phyloP scores from a whole-genome alignment of 306 rosid genomes.

The Castanospermum australe region DNA sequence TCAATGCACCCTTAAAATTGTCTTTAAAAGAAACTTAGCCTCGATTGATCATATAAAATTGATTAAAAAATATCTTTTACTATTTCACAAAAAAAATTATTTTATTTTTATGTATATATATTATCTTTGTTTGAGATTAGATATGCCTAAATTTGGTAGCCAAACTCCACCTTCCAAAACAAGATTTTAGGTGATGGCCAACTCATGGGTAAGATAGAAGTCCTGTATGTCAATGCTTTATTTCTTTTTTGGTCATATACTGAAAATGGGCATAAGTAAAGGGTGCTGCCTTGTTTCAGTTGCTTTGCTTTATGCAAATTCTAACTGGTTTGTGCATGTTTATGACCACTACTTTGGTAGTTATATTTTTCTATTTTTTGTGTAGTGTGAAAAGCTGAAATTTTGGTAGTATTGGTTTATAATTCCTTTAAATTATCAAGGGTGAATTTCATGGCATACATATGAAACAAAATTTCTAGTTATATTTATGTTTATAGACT shows the following conservation, averaged over 20 bases:
- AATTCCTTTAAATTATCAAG: not conserved
- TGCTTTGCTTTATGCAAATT: not conserved
- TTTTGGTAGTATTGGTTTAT: not conserved
- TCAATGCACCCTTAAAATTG: too few species aligned
- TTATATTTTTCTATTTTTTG: not conserved
- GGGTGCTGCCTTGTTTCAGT: not conserved
- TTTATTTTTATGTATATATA: too few species aligned
- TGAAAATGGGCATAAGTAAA: not conserved
- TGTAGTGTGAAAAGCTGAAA: slow-evolving; percentile 1
- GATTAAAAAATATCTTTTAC: too few species aligned
- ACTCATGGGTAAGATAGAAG: not conserved
- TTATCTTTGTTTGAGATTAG: too few species aligned
- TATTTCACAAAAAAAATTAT: too few species aligned
- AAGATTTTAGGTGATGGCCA: slow-evolving; percentile 11
- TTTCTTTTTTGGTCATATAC: not conserved
- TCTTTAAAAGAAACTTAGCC: too few species aligned
- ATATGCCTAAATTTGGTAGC: slow-evolving; percentile 14
- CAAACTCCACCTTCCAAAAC: not conserved
- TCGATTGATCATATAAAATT: too few species aligned
- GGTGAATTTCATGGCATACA: not conserved
- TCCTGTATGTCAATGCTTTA: not conserved
- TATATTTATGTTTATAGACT: too few species aligned
- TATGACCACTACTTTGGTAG: not conserved
- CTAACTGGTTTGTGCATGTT: not conserved
- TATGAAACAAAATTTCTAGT: not conserved